Percentiles rank a stretch among this genome's conserved stretches.
Conservation (phyloP, 352 stramenopile genomes). For the Globisporangium takayamanum region DNA sequence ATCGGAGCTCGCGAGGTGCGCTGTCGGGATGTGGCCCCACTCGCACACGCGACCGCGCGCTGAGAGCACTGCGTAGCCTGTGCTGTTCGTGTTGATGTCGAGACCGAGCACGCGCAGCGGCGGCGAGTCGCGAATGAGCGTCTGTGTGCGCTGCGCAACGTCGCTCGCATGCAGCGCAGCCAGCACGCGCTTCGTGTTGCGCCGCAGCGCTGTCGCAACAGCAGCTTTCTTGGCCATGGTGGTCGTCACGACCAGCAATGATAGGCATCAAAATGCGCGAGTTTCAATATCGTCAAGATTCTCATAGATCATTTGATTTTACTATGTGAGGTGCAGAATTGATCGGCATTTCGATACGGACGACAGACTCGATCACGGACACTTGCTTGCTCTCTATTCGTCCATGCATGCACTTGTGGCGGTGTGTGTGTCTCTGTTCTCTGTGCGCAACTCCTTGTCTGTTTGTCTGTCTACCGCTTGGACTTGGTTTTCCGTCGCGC, state of each 20-base stretch:
- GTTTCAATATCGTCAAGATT: too few species aligned
- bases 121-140: constrained; percentile 22
- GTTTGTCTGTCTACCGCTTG: constrained; percentile 11
- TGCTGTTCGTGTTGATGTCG: constrained; percentile 84
- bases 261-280: too few species aligned
- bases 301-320: too few species aligned
- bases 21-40: constrained; percentile 57
- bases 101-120: constrained; percentile 62
- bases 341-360: too few species aligned
- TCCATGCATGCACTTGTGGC: too few species aligned
- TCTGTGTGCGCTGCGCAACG: constrained; percentile 15
- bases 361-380: too few species aligned
- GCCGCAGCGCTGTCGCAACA: constrained; percentile 18
- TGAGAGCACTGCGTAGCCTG: constrained; percentile 62
- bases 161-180: constrained; percentile 35
- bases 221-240: constrained; percentile 15
- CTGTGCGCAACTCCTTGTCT: not conserved
- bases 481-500: constrained; percentile 15
- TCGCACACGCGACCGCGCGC: constrained; percentile 38
- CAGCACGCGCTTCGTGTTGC: constrained; percentile 45
- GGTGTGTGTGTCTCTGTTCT: not conserved
- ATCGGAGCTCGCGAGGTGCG: constrained; percentile 54
- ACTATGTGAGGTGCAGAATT: too few species aligned
- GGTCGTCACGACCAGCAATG: not conserved
- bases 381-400: too few species aligned